These are phyloP conservation scores for Miamiensis avidus DNA, from an alignment of 169 alveolate genomes.

Conservation along the genomic window DNA sequence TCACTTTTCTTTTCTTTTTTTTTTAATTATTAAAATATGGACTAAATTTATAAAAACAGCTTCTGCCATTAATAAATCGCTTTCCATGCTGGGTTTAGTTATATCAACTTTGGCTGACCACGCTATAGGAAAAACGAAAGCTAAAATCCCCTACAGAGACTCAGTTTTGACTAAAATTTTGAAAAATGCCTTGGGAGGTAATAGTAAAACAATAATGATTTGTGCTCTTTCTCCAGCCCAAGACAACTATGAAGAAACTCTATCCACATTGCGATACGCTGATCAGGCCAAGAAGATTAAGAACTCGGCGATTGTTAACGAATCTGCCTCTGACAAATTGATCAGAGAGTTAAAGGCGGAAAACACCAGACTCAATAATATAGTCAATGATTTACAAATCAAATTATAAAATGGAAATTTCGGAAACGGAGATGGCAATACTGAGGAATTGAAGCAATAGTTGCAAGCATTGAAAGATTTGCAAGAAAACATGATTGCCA, in stretches of 20 bases:
- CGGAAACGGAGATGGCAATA: not conserved
- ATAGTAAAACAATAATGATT: slow-evolving; percentile 88
- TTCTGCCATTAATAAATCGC: slow-evolving; percentile 88
- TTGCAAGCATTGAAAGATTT: not conserved
- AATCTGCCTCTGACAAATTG: slow-evolving; percentile 87
- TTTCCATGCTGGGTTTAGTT: slow-evolving; percentile 85
- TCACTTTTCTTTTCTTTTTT: not conserved
- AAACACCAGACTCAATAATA: slow-evolving; percentile 59
- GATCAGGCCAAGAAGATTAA: slow-evolving; percentile 91
- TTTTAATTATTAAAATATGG: no score
- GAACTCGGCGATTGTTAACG: slow-evolving; percentile 90
- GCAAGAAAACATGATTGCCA: not conserved
- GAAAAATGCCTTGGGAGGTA: slow-evolving; percentile 92
- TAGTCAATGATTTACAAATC: slow-evolving; percentile 50
- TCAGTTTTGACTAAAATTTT: slow-evolving; percentile 90
- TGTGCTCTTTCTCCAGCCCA: slow-evolving; percentile 91
- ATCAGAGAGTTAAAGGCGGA: slow-evolving; percentile 87
- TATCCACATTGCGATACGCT: slow-evolving; percentile 90
- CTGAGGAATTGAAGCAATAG: not conserved
- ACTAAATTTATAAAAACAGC: no score
- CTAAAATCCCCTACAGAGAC: slow-evolving; percentile 91
- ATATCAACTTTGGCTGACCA: slow-evolving; percentile 90
- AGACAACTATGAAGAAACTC: slow-evolving; percentile 89
- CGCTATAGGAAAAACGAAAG: slow-evolving; percentile 83
- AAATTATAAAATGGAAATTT: slow-evolving; percentile 55